Evolutionary conservation across 2,329 filamentous ascomycete genomes (phyloP), one percentile per base, ranked within the genome.

Genomic region (Sodiomyces alkalinus): DNA sequence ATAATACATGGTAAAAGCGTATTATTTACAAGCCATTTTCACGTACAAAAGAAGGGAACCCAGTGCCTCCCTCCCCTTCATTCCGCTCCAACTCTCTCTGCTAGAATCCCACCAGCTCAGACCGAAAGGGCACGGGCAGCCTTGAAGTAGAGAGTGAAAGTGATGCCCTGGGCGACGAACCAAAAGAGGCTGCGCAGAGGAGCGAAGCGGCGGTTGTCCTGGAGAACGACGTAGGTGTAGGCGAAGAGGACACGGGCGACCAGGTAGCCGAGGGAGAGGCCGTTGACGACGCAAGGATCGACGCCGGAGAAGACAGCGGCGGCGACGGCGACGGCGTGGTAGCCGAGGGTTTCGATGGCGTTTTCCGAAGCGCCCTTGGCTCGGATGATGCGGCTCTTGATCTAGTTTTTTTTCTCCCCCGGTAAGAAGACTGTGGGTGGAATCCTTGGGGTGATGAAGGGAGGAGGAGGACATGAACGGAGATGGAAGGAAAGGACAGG

Each of bases 321-420:
- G 20, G 57, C 46, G 12, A 67, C 49, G 22, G 44, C 52, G 3
- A 51, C 51, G 9, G 57, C 51, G 40, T 51, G 62, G 37, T 59
- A 39, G 26, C 53, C 55, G 8, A 64, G 34, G 3, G 53, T 56
- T 44, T 64, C 59, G 35, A 58, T 50, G 34, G 47, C 53, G 39
- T 64, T 64, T 21, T 46, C 41, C 5, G 48, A 40, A 5, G 61
- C 58, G 14, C 63, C 61, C 41, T 75, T 62, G 17, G 61, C 56
- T 27, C 67, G 60, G 22, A 71, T 44, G 17, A 64, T 53, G 29
- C 58, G 57, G 42, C 69, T 71, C 42, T 74, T 66, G 16, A 54
- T 57, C 44, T 68, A 36, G 16, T 26, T 17, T 21, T 23, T 10
- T 25, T 22, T 30, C 9, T 22, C 18, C n/a, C n/a, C 6, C 25